Evolutionary conservation across 139 green algal species (phyloP).

Genomic region (Limnomonas spitsbergensis): DNA sequence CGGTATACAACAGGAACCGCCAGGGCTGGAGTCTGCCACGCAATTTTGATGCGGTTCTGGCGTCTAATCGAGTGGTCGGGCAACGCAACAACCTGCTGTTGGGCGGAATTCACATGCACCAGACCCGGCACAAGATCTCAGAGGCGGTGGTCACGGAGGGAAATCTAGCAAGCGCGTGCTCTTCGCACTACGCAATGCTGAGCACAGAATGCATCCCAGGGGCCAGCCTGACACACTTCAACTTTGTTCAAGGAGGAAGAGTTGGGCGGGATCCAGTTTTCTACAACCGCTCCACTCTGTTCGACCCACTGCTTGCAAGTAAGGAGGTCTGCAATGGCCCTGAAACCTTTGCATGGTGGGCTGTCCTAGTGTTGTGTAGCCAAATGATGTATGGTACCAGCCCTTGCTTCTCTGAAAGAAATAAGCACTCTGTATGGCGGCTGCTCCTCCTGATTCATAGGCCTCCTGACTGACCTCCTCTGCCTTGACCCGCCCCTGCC

Average conservation of each 20-base stretch:
- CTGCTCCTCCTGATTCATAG: too few relatives aligned
- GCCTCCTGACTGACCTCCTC: too few relatives aligned
- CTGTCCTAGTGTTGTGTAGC: too few relatives aligned
- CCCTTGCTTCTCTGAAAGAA: too few relatives aligned
- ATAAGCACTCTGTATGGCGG: too few relatives aligned
- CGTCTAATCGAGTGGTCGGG: not conserved
- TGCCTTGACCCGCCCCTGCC: too few relatives aligned
- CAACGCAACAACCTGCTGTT: constrained; percentile 15
- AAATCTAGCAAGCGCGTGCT: not conserved
- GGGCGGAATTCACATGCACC: constrained; percentile 35
- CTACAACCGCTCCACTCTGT: constrained; percentile 15
- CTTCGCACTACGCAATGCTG: not conserved
- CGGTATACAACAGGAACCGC: not conserved
- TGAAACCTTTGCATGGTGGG: too few relatives aligned
- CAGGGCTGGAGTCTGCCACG: too few relatives aligned
- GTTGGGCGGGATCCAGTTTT: constrained; percentile 33
- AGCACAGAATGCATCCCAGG: not conserved
- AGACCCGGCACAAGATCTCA: constrained; percentile 15
- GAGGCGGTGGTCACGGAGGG: not conserved
- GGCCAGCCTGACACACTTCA: not conserved
- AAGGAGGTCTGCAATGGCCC: not conserved
- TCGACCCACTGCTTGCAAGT: constrained; percentile 14
- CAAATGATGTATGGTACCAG: too few relatives aligned
- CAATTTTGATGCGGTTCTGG: not conserved
- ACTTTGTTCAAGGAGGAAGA: constrained; percentile 12